phyloP scores from a whole-genome alignment of 371 early-diverging fungal genomes.

The Rhizopus sp. region DNA sequence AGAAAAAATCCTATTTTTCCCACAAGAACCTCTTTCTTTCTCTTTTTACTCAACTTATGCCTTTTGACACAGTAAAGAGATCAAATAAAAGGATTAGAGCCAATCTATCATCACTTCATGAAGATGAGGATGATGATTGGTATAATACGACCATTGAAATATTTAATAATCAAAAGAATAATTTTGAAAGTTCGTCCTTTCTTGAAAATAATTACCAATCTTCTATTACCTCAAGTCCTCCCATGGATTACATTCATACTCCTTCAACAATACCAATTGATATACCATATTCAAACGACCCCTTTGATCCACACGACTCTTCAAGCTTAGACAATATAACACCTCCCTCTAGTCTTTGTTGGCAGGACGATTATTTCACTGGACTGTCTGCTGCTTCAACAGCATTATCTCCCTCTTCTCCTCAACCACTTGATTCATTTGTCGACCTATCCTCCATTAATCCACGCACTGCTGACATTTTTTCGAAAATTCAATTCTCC shows the following conservation, averaged over 20 bases:
- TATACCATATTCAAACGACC: conserved; percentile 17
- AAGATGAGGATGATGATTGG: conserved; percentile 10
- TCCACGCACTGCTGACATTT: conserved; percentile 15
- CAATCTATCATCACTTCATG: conserved; percentile 2
- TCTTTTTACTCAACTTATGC: conserved; percentile 17
- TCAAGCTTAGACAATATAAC: conserved; percentile 18
- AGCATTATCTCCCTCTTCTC: conserved; percentile 3
- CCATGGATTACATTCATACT: conserved; percentile 3
- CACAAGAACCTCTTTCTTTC: conserved; percentile 1
- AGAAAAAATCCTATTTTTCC: conserved; percentile 20
- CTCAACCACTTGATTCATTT: conserved; percentile 3
- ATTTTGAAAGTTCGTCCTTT: neutral
- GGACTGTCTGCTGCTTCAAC: conserved; percentile 1
- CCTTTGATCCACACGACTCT: conserved; percentile 12
- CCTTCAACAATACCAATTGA: conserved; percentile 21
- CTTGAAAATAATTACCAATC: neutral
- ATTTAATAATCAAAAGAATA: conserved; percentile 1
- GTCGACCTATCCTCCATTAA: neutral
- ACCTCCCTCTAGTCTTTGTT: conserved; percentile 11
- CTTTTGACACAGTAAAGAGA: conserved; percentile 27
- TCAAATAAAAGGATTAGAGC: conserved; percentile 23
- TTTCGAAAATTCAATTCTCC: conserved; percentile 33
- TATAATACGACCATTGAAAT: conserved; percentile 1
- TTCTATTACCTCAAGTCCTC: conserved; percentile 2
- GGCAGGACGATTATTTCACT: conserved; percentile 18